Conservation (phyloP, 306 rosid genomes). For the Myrica gale region DNA sequence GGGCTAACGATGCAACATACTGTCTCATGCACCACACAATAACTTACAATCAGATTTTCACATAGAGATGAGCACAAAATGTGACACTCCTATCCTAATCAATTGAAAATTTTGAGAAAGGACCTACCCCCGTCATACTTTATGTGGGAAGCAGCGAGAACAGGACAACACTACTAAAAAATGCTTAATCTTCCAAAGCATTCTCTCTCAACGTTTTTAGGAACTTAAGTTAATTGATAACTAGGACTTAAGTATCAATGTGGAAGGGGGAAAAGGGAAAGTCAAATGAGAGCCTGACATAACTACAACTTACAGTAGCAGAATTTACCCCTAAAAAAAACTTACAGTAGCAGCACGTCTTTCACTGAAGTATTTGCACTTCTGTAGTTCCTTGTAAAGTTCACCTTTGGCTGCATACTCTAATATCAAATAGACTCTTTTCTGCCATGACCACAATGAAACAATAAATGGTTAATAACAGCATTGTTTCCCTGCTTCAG, state of each 20-base stretch:
- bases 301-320: conserved; percentile 74
- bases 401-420: conserved; percentile 99
- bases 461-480: conserved; percentile 17
- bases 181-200: not conserved
- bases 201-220: not conserved
- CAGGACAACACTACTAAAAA: not conserved
- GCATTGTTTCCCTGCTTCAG: conserved; percentile 2
- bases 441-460: conserved; percentile 49
- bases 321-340: conserved; percentile 17
- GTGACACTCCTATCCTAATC: too few relatives aligned
- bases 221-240: not conserved
- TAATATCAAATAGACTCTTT: conserved; percentile 86
- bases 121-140: not conserved
- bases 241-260: not conserved
- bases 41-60: conserved; percentile 5
- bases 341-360: conserved; percentile 99
- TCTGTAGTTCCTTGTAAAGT: conserved; percentile 94
- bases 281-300: not conserved
- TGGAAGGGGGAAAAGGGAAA: not conserved
- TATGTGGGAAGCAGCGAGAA: not conserved
- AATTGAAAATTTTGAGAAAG: not conserved
- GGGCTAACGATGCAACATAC: conserved; percentile 93
- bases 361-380: conserved; percentile 95
- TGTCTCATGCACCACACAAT: conserved; percentile 39
- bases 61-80: not conserved